Conservation (phyloP, 352 stramenopile species). For the Aphanomyces stellatus region DNA sequence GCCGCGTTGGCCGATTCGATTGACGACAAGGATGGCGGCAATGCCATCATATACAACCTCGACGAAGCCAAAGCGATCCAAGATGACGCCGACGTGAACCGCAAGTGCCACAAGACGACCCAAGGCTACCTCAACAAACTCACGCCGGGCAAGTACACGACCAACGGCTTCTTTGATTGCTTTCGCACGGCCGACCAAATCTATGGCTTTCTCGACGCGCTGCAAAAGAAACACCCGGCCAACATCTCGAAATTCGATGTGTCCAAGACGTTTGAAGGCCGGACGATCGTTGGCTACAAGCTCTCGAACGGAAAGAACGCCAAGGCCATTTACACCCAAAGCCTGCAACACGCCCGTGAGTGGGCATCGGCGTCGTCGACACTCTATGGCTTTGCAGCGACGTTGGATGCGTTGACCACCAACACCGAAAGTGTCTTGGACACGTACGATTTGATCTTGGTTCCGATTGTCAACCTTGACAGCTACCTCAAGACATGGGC, state of each 20-base stretch:
- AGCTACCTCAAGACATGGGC: slow-evolving; percentile 1
- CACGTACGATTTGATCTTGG: slow-evolving; percentile 18
- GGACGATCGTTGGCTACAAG: slow-evolving; percentile 26
- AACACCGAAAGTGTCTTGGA: background rate
- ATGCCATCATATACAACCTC: too few relatives aligned
- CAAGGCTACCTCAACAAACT: background rate
- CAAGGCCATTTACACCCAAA: slow-evolving; percentile 1
- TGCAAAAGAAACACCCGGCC: slow-evolving; percentile 6
- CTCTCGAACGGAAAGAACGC: slow-evolving; percentile 20
- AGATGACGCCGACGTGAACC: background rate
- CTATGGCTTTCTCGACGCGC: slow-evolving; percentile 25
- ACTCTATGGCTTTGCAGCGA: background rate
- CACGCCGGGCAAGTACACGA: slow-evolving; percentile 21
- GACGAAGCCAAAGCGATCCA: background rate
- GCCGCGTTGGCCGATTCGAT: background rate
- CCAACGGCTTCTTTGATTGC: slow-evolving; percentile 29
- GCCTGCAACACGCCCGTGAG: background rate
- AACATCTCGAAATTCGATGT: slow-evolving; percentile 24
- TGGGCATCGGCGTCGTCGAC: background rate
- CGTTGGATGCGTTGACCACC: background rate
- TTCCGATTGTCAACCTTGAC: slow-evolving; percentile 8
- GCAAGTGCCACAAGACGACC: background rate
- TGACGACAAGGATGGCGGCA: too few relatives aligned
- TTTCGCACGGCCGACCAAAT: slow-evolving; percentile 25
- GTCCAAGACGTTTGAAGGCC: slow-evolving; percentile 24